Base-by-base conservation (phyloP, 345 rosid species). In the Salix dunnii region DNA sequence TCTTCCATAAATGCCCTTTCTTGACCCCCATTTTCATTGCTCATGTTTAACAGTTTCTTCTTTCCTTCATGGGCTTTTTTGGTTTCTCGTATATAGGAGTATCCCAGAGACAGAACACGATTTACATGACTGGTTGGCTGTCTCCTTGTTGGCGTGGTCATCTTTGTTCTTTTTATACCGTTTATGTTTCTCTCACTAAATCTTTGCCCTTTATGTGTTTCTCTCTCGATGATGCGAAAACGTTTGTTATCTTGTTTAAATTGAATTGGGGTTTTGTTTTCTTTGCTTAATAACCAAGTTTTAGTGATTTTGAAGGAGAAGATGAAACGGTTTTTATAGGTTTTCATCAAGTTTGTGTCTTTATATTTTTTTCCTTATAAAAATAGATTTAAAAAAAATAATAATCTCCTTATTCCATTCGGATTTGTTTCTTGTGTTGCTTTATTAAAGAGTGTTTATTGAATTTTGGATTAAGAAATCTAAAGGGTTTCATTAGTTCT, bases 1-100 rank as follows among this genome's bases (percentile, higher is more conserved):
- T 84, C 75, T 82, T 46, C 84, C 88, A 69, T 49, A 78, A 75
- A 69, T 85, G 73, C 85, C 85, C 88, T 76, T 80, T 63, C 70
- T 31, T 74, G 79, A 35, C 30, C 53, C 72, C 74, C 46, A n/a
- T 77, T 81, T 74, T 79, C 78, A 43, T 13, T 12, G 48, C 48
- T 43, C 48, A 43, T 43, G 48, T 36, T 16, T 40, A 60, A 25
- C 71, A 71, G 72, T 5, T 70, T 40, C 81, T 27, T 46, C 49
- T 64, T 60, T 77, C 68, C 78, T 75, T 27, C 75, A 71, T 75
- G 84, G 82, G 88, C 80, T 73, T 75, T 76, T 69, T 78, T 3
- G 81, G 81, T 40, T 82, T 79, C 78, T 72, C 78, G 25, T 63
- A 23, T 78, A 40, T 69, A 35, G 36, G 43, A 71, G 64, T 71